Conservation (phyloP, 805 yeast species). For the Torulaspora microellipsoides region DNA sequence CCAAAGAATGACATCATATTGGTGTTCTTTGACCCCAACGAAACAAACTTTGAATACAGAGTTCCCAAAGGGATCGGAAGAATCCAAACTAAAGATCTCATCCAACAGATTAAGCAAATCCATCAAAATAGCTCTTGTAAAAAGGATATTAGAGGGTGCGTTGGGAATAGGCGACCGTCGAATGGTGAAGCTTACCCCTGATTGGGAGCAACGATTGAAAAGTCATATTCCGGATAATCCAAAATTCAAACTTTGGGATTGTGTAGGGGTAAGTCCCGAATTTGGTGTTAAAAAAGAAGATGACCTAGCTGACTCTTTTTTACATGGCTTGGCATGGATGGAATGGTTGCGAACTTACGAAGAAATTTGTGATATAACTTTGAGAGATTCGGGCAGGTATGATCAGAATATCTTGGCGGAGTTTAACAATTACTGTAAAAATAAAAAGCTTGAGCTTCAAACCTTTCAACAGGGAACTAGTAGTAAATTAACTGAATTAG, state of each 20-base stretch:
- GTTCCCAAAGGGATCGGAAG: constrained; percentile 1
- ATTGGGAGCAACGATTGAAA: constrained; percentile 8
- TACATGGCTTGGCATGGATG: constrained; percentile 53
- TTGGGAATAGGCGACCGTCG: constrained; percentile 1
- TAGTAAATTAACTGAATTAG: constrained; percentile 4
- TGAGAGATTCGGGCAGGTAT: constrained; percentile 7
- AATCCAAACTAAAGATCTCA: neutral
- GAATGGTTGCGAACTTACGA: constrained; percentile 36
- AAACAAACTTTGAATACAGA: neutral
- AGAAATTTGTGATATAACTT: constrained; percentile 18
- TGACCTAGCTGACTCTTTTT: constrained; percentile 61
- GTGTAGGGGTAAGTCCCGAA: constrained; percentile 7
- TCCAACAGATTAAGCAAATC: constrained; percentile 7
- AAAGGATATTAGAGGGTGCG: constrained; percentile 8
- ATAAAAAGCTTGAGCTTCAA: constrained; percentile 5
- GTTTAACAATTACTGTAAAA: constrained; percentile 12
- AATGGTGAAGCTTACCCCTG: constrained; percentile 4
- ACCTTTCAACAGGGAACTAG: constrained; percentile 4
- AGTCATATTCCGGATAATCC: neutral
- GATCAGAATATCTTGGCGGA: constrained; percentile 7
- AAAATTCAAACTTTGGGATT: constrained; percentile 10
- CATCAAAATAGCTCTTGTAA: constrained; percentile 9
- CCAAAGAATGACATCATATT: constrained; percentile 27
- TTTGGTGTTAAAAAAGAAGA: constrained; percentile 46
- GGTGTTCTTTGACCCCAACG: constrained; percentile 18